Evolutionary conservation across 768 basidiomycete genomes (phyloP).

Genomic region (Boletus rubescentipes): DNA sequence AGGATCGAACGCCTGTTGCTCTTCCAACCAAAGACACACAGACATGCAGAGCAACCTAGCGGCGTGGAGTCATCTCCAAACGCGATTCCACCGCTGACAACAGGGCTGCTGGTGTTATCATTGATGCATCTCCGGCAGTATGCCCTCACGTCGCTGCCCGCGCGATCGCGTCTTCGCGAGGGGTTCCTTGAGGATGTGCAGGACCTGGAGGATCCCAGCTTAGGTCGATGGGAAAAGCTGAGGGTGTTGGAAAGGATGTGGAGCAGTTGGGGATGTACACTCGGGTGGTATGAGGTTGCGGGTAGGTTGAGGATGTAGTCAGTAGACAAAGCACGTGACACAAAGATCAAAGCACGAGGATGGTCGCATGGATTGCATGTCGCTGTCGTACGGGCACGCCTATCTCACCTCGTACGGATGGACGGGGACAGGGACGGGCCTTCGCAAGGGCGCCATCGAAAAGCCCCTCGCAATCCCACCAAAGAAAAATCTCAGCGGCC

Average conservation of each 20-base stretch:
- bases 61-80: constrained; percentile 13
- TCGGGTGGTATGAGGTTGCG: constrained; percentile 54
- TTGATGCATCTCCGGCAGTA: constrained; percentile 65
- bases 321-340: constrained; percentile 12
- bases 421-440: constrained; percentile 80
- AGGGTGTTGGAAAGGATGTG: constrained; percentile 83
- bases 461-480: constrained; percentile 76
- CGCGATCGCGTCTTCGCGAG: constrained; percentile 59
- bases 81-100: constrained; percentile 51
- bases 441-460: constrained; percentile 78
- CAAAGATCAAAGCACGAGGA: no score
- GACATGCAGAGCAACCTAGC: constrained; percentile 1
- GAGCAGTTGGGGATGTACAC: constrained; percentile 75
- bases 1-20: constrained; percentile 70
- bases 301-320: background rate
- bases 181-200: constrained; percentile 85
- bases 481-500: constrained; percentile 81
- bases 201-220: constrained; percentile 73
- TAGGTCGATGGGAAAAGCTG: constrained; percentile 71
- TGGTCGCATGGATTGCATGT: constrained; percentile 7
- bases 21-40: constrained; percentile 39
- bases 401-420: constrained; percentile 84
- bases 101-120: constrained; percentile 73
- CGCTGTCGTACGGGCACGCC: constrained; percentile 45
- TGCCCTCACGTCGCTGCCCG: constrained; percentile 56